Percentiles rank a stretch among this genome's conserved stretches.
Evolutionary conservation across 2,329 filamentous ascomycete genomes (phyloP).

Genomic region (Teratosphaeria epicoccoides): DNA sequence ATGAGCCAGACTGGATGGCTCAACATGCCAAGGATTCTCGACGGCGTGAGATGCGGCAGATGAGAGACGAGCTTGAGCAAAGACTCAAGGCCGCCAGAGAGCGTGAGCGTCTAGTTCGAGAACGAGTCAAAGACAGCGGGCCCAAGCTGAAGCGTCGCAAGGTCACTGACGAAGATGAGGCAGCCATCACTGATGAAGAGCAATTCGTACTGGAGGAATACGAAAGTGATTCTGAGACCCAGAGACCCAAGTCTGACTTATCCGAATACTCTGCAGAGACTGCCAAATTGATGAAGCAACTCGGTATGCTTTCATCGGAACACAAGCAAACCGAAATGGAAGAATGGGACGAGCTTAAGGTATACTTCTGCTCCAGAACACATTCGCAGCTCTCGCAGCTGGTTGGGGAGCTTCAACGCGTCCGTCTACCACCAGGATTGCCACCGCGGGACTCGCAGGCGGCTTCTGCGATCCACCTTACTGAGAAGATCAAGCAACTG

Average conservation of each 20-base stretch:
- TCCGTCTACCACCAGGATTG: constrained; percentile 64
- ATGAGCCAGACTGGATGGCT: constrained; percentile 76
- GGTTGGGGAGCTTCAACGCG: constrained; percentile 67
- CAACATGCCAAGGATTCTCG: constrained; percentile 64
- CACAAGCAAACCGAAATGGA: constrained; percentile 34
- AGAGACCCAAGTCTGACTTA: constrained; percentile 6
- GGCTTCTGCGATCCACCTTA: constrained; percentile 17
- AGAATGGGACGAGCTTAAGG: constrained; percentile 59
- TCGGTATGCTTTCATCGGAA: constrained; percentile 32
- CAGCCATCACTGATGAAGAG: constrained; percentile 44
- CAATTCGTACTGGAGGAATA: constrained; percentile 70
- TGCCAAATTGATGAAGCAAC: constrained; percentile 57
- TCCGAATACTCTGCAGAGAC: constrained; percentile 56
- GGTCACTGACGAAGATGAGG: constrained; percentile 15
- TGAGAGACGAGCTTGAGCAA: constrained; percentile 64
- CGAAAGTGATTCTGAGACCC: constrained; percentile 49
- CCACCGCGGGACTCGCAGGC: constrained; percentile 11
- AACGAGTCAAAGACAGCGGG: constrained; percentile 38
- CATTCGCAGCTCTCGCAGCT: constrained; percentile 90
- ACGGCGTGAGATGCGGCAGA: constrained; percentile 53
- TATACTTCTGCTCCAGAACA: constrained; percentile 86
- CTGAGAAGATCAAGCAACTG: constrained; percentile 65
- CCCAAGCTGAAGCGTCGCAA: constrained; percentile 38
- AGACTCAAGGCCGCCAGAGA: constrained; percentile 53
- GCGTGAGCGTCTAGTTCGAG: constrained; percentile 50